phyloP scores from a whole-genome alignment of 2,329 filamentous ascomycete species.

The Madurella fahalii region DNA sequence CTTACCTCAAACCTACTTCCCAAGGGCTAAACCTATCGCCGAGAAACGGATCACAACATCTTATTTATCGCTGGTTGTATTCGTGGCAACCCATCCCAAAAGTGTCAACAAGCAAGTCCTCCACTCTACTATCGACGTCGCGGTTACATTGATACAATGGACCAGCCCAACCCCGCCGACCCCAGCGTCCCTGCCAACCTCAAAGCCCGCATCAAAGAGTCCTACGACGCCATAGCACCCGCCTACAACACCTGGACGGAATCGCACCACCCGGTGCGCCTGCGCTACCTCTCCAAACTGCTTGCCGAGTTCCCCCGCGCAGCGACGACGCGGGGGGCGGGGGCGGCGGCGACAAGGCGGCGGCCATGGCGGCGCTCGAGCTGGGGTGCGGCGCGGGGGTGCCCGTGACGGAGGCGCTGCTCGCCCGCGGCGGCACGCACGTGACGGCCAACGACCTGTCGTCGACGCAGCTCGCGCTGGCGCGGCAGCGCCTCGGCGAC shows the following conservation, averaged over 20 bases:
- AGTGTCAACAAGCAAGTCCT: too few relatives aligned
- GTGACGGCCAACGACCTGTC: constrained; percentile 43
- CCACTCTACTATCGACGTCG: too few relatives aligned
- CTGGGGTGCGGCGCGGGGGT: constrained; percentile 41
- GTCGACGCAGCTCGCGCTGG: constrained; percentile 34
- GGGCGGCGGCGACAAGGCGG: background rate
- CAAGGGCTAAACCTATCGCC: too few relatives aligned
- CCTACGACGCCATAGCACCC: constrained; percentile 38
- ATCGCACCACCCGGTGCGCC: constrained; percentile 30
- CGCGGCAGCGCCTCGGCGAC: constrained; percentile 25
- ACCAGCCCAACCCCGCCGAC: background rate
- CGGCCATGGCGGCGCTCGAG: constrained; percentile 33
- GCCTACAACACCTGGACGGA: constrained; percentile 40
- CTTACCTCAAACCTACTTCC: too few relatives aligned
- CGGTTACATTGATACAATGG: too few relatives aligned
- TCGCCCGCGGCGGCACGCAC: constrained; percentile 23
- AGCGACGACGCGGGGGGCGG: background rate
- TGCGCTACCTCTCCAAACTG: constrained; percentile 34
- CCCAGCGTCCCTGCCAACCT: constrained; percentile 24
- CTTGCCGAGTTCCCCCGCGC: constrained; percentile 25
- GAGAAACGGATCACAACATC: too few relatives aligned
- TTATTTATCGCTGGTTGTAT: too few relatives aligned
- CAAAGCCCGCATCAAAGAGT: constrained; percentile 37
- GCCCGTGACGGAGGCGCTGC: constrained; percentile 35
- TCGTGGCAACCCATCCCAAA: too few relatives aligned